phyloP scores from a whole-genome alignment of 768 basidiomycete species.

The Macrocybe gigantea region DNA sequence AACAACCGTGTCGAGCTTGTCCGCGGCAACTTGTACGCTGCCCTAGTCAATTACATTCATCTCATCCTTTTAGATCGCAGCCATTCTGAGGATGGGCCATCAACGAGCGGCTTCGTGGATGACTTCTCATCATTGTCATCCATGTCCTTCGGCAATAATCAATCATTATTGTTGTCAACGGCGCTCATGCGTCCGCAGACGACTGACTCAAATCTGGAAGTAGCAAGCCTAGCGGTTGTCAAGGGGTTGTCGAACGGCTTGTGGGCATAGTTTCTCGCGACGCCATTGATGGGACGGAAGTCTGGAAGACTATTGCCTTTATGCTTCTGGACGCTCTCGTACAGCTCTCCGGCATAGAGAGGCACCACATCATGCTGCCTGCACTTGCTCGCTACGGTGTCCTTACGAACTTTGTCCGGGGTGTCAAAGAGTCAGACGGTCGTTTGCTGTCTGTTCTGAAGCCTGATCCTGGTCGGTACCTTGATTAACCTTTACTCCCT shows the following conservation, averaged over 20 bases:
- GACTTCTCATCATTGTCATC: constrained; percentile 31
- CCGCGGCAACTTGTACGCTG: constrained; percentile 92
- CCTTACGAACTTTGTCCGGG: constrained; percentile 73
- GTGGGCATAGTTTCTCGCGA: constrained; percentile 76
- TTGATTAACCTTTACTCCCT: background rate
- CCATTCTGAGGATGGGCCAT: constrained; percentile 19
- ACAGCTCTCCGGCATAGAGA: constrained; percentile 64
- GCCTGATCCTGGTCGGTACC: constrained; percentile 78
- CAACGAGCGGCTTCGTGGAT: background rate
- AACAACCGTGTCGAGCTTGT: constrained; percentile 79
- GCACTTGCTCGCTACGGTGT: constrained; percentile 70
- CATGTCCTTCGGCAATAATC: constrained; percentile 30
- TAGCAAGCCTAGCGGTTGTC: constrained; percentile 60
- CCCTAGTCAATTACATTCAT: constrained; percentile 85
- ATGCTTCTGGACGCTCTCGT: constrained; percentile 81
- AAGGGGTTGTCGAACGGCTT: constrained; percentile 66
- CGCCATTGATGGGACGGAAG: constrained; percentile 90
- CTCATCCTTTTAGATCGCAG: constrained; percentile 32
- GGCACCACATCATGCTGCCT: constrained; percentile 54
- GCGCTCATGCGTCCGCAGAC: constrained; percentile 12
- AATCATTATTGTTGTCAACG: constrained; percentile 22
- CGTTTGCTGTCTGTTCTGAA: constrained; percentile 72
- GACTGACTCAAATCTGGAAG: constrained; percentile 40
- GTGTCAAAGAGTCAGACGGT: constrained; percentile 77
- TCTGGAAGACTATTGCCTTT: constrained; percentile 96